phyloP scores from a whole-genome alignment of 2,329 filamentous ascomycete species.

The Paraphaeosphaeria minitans region DNA sequence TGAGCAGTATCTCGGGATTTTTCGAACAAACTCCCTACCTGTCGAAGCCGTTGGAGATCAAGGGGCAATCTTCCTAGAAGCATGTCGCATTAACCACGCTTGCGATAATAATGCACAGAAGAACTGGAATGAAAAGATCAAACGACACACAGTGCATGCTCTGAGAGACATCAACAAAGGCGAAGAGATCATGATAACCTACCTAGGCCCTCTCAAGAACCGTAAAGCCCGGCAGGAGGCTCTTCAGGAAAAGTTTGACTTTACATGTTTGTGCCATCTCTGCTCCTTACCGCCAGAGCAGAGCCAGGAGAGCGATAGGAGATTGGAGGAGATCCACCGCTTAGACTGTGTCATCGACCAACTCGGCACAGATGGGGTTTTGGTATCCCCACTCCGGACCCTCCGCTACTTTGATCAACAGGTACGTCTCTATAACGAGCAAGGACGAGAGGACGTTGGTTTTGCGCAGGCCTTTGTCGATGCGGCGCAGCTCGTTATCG shows the following conservation, averaged over 20 bases:
- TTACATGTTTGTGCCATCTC: conserved; percentile 43
- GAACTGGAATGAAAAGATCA: conserved; percentile 42
- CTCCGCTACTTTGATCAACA: conserved; percentile 31
- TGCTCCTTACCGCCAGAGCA: conserved; percentile 44
- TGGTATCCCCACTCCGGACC: conserved; percentile 15
- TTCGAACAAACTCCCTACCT: conserved; percentile 40
- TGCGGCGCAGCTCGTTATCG: conserved; percentile 33
- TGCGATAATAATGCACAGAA: conserved; percentile 47
- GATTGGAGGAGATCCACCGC: conserved; percentile 23
- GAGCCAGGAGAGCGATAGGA: conserved; percentile 41
- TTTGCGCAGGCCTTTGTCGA: conserved; percentile 31
- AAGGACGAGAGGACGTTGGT: conserved; percentile 25
- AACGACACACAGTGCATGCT: conserved; percentile 41
- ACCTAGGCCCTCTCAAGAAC: conserved; percentile 28
- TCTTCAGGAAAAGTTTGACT: conserved; percentile 39
- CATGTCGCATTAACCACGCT: conserved; percentile 46
- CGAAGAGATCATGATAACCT: conserved; percentile 47
- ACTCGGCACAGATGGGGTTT: conserved; percentile 18
- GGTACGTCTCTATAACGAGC: conserved; percentile 32
- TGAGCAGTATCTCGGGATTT: conserved; percentile 36
- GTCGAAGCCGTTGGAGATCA: conserved; percentile 29
- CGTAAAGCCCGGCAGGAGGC: conserved; percentile 28
- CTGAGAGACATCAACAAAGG: conserved; percentile 41
- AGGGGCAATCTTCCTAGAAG: conserved; percentile 43
- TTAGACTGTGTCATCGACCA: conserved; percentile 29